These are phyloP conservation scores for Pythium aristosporum DNA, from an alignment of 352 stramenopile species.

Conservation along the genomic window DNA sequence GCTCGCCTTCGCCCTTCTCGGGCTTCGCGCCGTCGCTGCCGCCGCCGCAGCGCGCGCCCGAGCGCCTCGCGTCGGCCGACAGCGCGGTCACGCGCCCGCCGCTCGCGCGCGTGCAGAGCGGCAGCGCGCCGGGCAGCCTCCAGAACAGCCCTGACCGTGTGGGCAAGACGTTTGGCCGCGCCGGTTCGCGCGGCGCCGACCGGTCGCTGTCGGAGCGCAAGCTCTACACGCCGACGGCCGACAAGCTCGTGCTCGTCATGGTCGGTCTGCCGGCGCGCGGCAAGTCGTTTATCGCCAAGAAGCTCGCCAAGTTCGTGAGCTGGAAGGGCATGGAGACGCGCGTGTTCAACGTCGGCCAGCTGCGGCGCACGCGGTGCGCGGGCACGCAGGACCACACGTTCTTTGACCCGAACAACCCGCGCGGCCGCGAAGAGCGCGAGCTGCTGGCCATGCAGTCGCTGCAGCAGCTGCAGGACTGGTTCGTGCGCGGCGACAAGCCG, in stretches of 20 bases:
- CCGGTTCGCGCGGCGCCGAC: conserved; percentile 16
- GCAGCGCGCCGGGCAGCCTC: conserved; percentile 25
- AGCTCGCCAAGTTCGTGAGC: conserved; percentile 77
- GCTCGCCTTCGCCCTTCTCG: neutral
- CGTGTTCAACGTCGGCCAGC: conserved; percentile 96
- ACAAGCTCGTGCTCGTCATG: conserved; percentile 96
- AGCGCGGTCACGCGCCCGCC: conserved; percentile 6
- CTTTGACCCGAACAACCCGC: conserved; percentile 90
- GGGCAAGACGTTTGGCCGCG: conserved; percentile 5
- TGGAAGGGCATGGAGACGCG: conserved; percentile 80
- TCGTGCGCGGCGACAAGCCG: conserved; percentile 35
- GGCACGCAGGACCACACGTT: conserved; percentile 86
- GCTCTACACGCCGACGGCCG: conserved; percentile 75
- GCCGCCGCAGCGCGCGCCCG: conserved; percentile 12
- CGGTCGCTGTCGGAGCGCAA: conserved; percentile 68
- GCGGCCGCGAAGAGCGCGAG: conserved; percentile 72
- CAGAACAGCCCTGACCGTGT: conserved; percentile 22
- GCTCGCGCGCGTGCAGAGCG: conserved; percentile 12
- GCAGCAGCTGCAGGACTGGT: conserved; percentile 66
- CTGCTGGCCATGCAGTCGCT: conserved; percentile 79
- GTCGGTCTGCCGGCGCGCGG: conserved; percentile 92
- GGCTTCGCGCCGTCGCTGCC: neutral
- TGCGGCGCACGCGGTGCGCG: conserved; percentile 80
- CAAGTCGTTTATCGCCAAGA: conserved; percentile 96
- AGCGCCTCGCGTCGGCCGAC: conserved; percentile 24